phyloP scores from a whole-genome alignment of 1,284 basidiomycete species.

The Marasmius sp. region DNA sequence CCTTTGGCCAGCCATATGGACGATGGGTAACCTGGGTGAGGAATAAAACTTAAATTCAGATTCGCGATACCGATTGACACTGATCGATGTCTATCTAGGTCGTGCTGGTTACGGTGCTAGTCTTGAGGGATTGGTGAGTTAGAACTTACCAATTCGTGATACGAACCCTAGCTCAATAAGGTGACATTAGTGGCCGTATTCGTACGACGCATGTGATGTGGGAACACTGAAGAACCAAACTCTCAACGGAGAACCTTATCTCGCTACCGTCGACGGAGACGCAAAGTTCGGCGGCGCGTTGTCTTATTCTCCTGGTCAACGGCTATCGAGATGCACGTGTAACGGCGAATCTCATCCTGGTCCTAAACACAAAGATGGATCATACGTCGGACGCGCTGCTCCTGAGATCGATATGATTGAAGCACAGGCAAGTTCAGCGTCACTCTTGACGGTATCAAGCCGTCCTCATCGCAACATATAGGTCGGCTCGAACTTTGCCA shows the following conservation, averaged over 20 bases:
- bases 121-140: conserved; percentile 45
- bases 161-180: neutral
- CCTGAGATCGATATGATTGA: conserved; percentile 70
- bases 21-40: conserved; percentile 63
- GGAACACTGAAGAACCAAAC: conserved; percentile 65
- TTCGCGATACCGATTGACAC: neutral
- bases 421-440: conserved; percentile 24
- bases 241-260: conserved; percentile 23
- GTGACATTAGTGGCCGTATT: neutral
- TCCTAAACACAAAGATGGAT: conserved; percentile 41
- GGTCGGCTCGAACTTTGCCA: conserved; percentile 27
- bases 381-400: conserved; percentile 57
- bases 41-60: too few relatives aligned
- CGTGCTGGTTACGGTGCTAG: conserved; percentile 51
- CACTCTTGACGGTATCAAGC: conserved; percentile 3
- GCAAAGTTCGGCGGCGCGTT: conserved; percentile 20
- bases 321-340: conserved; percentile 66
- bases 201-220: conserved; percentile 28
- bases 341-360: conserved; percentile 57
- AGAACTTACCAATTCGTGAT: neutral
- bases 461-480: conserved; percentile 12
- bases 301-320: conserved; percentile 61
- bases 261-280: conserved; percentile 37
- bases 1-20: conserved; percentile 73
- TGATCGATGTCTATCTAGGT: neutral